Conservation (phyloP, 1,139 yeast genomes). For the Zygosaccharomyces pseudobailii region DNA sequence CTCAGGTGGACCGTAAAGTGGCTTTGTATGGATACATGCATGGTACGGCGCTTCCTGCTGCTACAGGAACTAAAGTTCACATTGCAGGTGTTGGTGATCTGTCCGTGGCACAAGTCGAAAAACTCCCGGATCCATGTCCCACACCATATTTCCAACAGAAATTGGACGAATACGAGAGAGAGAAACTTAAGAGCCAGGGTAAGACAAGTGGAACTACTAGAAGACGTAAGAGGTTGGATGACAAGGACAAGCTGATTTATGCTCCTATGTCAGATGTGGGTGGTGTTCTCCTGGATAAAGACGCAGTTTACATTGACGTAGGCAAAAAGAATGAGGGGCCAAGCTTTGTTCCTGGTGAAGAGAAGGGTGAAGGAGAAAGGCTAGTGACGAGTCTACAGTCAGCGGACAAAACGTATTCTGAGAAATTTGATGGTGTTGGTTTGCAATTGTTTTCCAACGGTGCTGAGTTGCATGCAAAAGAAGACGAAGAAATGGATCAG, state of each 20-base stretch:
- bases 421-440: slow-evolving; percentile 63
- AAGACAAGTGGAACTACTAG: slow-evolving; percentile 49
- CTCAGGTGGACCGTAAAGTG: slow-evolving; percentile 81
- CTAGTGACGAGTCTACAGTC: slow-evolving; percentile 77
- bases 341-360: slow-evolving; percentile 60
- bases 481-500: slow-evolving; percentile 39
- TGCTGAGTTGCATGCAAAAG: slow-evolving; percentile 45
- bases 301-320: slow-evolving; percentile 93
- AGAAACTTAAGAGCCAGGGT: slow-evolving; percentile 45
- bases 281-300: slow-evolving; percentile 93
- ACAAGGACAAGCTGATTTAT: slow-evolving; percentile 86
- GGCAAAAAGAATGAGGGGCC: slow-evolving; percentile 49
- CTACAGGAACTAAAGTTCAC: slow-evolving; percentile 74
- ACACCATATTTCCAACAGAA: slow-evolving; percentile 89
- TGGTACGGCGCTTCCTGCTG: slow-evolving; percentile 76
- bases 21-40: slow-evolving; percentile 93
- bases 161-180: slow-evolving; percentile 73
- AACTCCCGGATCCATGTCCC: slow-evolving; percentile 97
- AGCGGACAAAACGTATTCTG: slow-evolving; percentile 59
- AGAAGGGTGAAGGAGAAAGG: slow-evolving; percentile 74
- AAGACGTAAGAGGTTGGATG: slow-evolving; percentile 88
- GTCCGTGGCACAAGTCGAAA: slow-evolving; percentile 69
- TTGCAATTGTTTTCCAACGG: slow-evolving; percentile 65
- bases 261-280: slow-evolving; percentile 99
- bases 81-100: slow-evolving; percentile 96